Evolutionary conservation across 2,329 filamentous ascomycete genomes (phyloP), one percentile per base, ranked within the genome.

Genomic region (Domatiomyces catenatus): DNA sequence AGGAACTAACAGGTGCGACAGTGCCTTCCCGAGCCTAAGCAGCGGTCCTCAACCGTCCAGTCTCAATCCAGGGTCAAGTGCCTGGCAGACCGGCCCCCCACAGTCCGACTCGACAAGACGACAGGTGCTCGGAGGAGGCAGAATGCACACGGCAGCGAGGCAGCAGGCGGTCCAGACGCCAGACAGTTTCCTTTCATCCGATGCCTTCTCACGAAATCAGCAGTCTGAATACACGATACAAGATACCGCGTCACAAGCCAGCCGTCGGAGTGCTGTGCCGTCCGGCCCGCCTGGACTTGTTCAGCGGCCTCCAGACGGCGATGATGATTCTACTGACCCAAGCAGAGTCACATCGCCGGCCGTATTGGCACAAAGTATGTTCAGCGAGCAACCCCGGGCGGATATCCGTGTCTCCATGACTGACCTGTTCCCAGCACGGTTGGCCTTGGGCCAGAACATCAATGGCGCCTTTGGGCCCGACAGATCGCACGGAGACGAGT

Each of bases 391-490:
- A 8, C 32, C 12, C 15, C 10, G 12, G 17, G 17, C 3, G n/a
- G 43, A 24, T 24, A 24, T 24, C 22, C 6, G 6, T 24, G 3
- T 3, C 3, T 36, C n/a, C 45, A 48, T 50, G 36, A 50, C 48
- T 46, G 22, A 48, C 32, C 20, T 20, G 18, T 15, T 19, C 42
- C 20, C 47, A 55, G 55, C 68, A 46, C 65, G 69, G 50, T 71
- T 69, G 48, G 68, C 70, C 5, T 66, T 67, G 42, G 64, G 63
- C 32, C 69, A 69, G 59, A 62, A 60, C 42, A 60, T 67, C 22
- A 72, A 71, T 61, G 68, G 69, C 12, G 56, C 67, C 42, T 57
- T 65, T 48, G 65, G 64, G 32, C 68, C 68, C 54, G 69, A 71
- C 46, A 52, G 58, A 48, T 3, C 51, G 15, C 50, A 50, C 20